Percentiles rank a stretch among this genome's conserved stretches.
These are phyloP conservation scores for Boehmeria nivea DNA, from an alignment of 306 rosid genomes.

Conservation along the genomic window DNA sequence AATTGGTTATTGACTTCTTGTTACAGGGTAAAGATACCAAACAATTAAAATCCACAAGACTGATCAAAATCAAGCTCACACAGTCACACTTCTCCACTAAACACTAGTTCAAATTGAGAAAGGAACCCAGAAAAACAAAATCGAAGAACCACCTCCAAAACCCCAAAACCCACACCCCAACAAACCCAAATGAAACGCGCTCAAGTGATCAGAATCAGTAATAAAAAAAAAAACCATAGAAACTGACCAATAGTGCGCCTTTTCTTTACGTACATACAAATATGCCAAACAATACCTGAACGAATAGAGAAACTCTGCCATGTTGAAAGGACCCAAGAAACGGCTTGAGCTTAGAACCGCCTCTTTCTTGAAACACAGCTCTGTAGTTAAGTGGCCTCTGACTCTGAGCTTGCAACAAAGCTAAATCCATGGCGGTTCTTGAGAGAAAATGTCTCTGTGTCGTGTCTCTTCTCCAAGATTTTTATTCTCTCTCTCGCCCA, in stretches of 20 bases:
- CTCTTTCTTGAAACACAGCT: constrained; percentile 28
- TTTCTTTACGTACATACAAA: no score
- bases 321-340: constrained; percentile 34
- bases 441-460: constrained; percentile 3
- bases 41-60: background rate
- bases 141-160: no score
- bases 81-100: no score
- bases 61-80: background rate
- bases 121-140: no score
- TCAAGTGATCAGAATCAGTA: constrained; percentile 14
- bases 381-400: constrained; percentile 34
- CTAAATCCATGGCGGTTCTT: constrained; percentile 36
- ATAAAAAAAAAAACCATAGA: background rate
- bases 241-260: no score
- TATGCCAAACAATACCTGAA: no score
- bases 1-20: background rate
- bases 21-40: constrained; percentile 5
- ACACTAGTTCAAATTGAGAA: no score
- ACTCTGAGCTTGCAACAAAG: constrained; percentile 35
- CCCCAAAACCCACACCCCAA: background rate
- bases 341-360: constrained; percentile 34
- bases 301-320: constrained; percentile 23
- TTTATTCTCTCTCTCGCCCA: no score
- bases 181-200: background rate
- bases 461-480: no score